These are phyloP conservation scores for Gorgonomyces haynaldii DNA, from an alignment of 192 early-diverging fungal genomes.

Conservation along the genomic window DNA sequence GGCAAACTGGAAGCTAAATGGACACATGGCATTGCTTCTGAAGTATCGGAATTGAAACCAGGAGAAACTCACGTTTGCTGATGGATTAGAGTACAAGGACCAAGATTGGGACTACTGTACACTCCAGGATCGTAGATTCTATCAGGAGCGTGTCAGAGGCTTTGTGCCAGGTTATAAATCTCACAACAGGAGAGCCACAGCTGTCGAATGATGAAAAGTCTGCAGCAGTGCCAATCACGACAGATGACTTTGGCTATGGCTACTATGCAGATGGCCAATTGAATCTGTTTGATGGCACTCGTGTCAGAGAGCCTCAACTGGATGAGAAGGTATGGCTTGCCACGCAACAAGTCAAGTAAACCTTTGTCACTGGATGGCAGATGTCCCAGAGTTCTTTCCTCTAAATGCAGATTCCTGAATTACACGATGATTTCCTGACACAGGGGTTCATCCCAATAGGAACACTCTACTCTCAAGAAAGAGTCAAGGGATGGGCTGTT, in stretches of 20 bases:
- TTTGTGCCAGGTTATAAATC: constrained; percentile 23
- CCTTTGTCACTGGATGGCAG: no score
- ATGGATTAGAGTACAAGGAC: constrained; percentile 35
- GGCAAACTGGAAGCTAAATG: constrained; percentile 43
- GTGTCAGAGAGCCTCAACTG: constrained; percentile 10
- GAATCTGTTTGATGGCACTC: constrained; percentile 13
- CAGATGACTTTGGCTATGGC: constrained; percentile 23
- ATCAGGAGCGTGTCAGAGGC: constrained; percentile 33
- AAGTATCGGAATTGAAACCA: constrained; percentile 18
- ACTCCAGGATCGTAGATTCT: constrained; percentile 35
- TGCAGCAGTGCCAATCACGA: constrained; percentile 10
- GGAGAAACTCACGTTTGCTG: constrained; percentile 41
- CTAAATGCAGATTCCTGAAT: no score
- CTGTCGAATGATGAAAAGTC: constrained; percentile 17
- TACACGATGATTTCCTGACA: no score
- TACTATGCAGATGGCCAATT: constrained; percentile 18
- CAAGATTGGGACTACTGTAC: constrained; percentile 50
- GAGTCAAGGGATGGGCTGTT: no score
- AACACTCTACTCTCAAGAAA: no score
- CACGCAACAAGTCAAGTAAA: background rate
- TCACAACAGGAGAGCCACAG: constrained; percentile 19
- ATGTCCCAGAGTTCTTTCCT: no score
- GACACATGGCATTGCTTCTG: constrained; percentile 27
- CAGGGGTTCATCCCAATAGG: no score
- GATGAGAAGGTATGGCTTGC: constrained; percentile 23